A percentile compares a stretch with the other conserved stretches of the same genome.
These are phyloP conservation scores for Trypethelium eluteriae DNA, from an alignment of 495 filamentous ascomycete species.

Conservation along the genomic window DNA sequence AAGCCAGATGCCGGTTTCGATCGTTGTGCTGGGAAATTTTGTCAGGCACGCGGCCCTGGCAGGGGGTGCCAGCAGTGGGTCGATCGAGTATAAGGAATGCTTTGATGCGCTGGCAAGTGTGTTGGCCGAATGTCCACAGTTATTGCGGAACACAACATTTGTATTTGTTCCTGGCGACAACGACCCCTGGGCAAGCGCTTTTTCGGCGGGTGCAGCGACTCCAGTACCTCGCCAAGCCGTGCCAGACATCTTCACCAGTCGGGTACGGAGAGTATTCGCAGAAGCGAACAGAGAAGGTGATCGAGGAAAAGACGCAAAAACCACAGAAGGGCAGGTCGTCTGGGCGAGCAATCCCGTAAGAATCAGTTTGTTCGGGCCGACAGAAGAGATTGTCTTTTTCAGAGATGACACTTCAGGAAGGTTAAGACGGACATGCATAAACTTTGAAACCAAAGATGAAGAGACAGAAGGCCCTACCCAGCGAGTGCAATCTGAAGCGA, in stretches of 20 bases:
- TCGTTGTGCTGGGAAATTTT: conserved; percentile 82
- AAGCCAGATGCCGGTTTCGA: conserved; percentile 63
- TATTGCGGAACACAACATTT: conserved; percentile 74
- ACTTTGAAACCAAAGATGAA: conserved; percentile 56
- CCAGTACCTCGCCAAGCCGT: conserved; percentile 64
- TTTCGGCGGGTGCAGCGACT: conserved; percentile 72
- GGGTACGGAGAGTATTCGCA: conserved; percentile 71
- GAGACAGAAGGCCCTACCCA: conserved; percentile 22
- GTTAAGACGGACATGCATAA: conserved; percentile 64
- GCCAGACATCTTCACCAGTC: conserved; percentile 79
- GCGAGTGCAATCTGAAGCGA: not conserved
- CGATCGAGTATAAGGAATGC: conserved; percentile 89
- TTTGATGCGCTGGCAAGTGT: conserved; percentile 79
- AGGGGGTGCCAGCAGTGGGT: conserved; percentile 56
- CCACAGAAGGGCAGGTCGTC: conserved; percentile 55
- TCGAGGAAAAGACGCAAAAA: conserved; percentile 37
- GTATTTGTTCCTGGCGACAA: conserved; percentile 93
- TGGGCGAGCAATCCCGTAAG: conserved; percentile 85
- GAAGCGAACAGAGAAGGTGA: conserved; percentile 61
- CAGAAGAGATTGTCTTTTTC: conserved; percentile 76
- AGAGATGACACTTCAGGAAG: conserved; percentile 76
- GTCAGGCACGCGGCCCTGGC: conserved; percentile 63
- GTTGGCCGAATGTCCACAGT: conserved; percentile 74
- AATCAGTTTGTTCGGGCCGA: conserved; percentile 72
- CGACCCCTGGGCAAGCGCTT: conserved; percentile 85